Evolutionary conservation across 176 grass and related monocot genomes (phyloP), one percentile per base, ranked within the genome.

Genomic region (Pharus latifolius): DNA sequence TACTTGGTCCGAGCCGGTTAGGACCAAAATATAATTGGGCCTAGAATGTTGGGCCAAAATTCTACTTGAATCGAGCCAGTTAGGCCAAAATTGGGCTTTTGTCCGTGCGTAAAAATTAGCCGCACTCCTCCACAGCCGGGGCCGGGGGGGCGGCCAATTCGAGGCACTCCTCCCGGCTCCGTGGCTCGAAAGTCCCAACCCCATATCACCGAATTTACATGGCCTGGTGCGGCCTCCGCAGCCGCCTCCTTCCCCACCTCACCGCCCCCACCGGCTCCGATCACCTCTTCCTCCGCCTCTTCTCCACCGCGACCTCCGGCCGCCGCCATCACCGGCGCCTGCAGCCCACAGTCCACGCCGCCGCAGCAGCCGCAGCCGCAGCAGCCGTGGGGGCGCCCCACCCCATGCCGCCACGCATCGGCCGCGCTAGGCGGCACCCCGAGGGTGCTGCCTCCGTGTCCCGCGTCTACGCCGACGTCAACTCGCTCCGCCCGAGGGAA

Each of bases 401-500:
- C 24, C 83, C 78, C 44, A 86, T 92, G 93, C 59, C 83, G 41
- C 82, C 84, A 46, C 65, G 78, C 74, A 82, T 94, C 58, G 59
- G 81, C 0, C 82, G 88, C 41, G 78, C 87, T 67, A 59, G 60
- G 44, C 87, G 84, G 53, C 87, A 73, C 27, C 84, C 76, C 18
- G 49, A 24, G 49, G 90, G 69, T 22, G 73, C 75, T 22, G 26
- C 75, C 46, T 94, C 90, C 18, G 53, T 88, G 45, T 84, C 90
- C 19, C 83, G 84, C 44, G 81, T 86, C 68, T 86, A 91, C 67
- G 72, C 84, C 32, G 87, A 94, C 60, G 78, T 77, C 56, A 99
- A 99, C 80, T 61, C 84, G 12, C 67, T 85, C 34, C 76, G 69
- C 49, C 87, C 90, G 52, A 74, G 79, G 40, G 90, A 94, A 33